A percentile compares a stretch with the other conserved stretches of the same genome.
These are phyloP conservation scores for Fusarium sp. DNA, from an alignment of 2,329 filamentous ascomycete species.

Conservation along the genomic window DNA sequence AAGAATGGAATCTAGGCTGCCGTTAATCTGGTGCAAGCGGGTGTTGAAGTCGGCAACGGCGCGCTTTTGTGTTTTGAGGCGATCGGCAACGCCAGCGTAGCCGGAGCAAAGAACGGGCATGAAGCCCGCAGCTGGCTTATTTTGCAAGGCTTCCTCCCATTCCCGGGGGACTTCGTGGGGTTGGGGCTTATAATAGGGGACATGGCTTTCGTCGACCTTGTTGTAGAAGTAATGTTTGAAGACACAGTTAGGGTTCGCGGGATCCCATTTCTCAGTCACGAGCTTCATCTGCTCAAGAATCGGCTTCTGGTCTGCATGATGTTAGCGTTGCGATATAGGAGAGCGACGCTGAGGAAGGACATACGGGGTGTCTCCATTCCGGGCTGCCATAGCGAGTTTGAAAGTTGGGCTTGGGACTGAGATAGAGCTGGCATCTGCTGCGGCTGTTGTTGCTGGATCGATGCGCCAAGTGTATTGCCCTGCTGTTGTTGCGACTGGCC, in stretches of 20 bases:
- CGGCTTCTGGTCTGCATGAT: constrained; percentile 70
- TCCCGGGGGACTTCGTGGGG: constrained; percentile 79
- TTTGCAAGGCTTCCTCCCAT: constrained; percentile 86
- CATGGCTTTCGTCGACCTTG: constrained; percentile 78
- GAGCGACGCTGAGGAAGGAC: constrained; percentile 30
- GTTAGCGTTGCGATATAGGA: constrained; percentile 17
- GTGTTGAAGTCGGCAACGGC: constrained; percentile 78
- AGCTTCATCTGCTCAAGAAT: constrained; percentile 80
- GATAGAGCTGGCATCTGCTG: constrained; percentile 60
- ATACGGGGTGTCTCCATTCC: constrained; percentile 65
- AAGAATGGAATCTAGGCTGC: constrained; percentile 77
- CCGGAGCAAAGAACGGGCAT: constrained; percentile 83
- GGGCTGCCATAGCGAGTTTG: constrained; percentile 67
- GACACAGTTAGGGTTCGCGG: constrained; percentile 74
- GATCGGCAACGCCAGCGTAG: constrained; percentile 77
- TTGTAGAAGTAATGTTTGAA: constrained; percentile 93
- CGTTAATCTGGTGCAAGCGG: constrained; percentile 84
- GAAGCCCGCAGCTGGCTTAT: constrained; percentile 81
- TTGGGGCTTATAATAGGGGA: constrained; percentile 81
- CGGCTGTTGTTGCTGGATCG: constrained; percentile 56
- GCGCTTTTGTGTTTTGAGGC: constrained; percentile 78
- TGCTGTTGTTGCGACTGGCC: constrained; percentile 55
- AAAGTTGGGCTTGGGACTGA: constrained; percentile 62
- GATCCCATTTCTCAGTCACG: constrained; percentile 81
- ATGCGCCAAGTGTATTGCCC: constrained; percentile 50